Percentiles rank a stretch among this genome's conserved stretches.
Conservation (phyloP, 208 protist species). For the Crithidia brevicula region DNA sequence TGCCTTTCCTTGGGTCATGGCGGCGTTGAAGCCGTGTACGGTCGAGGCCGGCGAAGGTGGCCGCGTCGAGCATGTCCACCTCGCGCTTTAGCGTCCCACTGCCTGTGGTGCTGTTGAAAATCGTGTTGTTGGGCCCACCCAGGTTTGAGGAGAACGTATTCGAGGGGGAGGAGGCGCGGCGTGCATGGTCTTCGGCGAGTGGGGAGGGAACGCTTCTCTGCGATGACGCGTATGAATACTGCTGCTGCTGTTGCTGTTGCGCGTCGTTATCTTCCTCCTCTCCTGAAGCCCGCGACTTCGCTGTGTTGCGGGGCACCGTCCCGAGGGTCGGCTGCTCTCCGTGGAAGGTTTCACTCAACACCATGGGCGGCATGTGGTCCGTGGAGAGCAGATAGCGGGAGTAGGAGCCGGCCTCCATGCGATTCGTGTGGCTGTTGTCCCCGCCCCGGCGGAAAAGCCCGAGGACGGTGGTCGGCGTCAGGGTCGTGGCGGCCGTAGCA, state of each 20-base stretch:
- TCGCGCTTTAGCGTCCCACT: slow-evolving; percentile 51
- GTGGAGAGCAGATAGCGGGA: slow-evolving; percentile 70
- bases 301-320: slow-evolving; percentile 36
- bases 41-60: slow-evolving; percentile 49
- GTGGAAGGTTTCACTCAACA: slow-evolving; percentile 48
- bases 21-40: slow-evolving; percentile 44
- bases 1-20: slow-evolving; percentile 48
- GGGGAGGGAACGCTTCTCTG: not conserved
- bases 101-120: slow-evolving; percentile 19
- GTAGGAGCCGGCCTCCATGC: slow-evolving; percentile 72
- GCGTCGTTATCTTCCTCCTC: not conserved
- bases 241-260: not conserved
- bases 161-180: slow-evolving; percentile 5
- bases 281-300: slow-evolving; percentile 3
- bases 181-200: not conserved
- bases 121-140: slow-evolving; percentile 1
- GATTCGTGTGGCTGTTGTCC: slow-evolving; percentile 80
- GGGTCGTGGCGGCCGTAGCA: slow-evolving; percentile 17
- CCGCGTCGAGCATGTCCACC: slow-evolving; percentile 53
- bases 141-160: not conserved
- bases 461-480: slow-evolving; percentile 35
- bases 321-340: slow-evolving; percentile 43
- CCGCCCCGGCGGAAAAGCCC: slow-evolving; percentile 53
- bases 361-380: slow-evolving; percentile 35
- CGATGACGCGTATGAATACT: too few relatives aligned